phyloP scores from a whole-genome alignment of 257 asterid genomes.

The Coffea canephora region DNA sequence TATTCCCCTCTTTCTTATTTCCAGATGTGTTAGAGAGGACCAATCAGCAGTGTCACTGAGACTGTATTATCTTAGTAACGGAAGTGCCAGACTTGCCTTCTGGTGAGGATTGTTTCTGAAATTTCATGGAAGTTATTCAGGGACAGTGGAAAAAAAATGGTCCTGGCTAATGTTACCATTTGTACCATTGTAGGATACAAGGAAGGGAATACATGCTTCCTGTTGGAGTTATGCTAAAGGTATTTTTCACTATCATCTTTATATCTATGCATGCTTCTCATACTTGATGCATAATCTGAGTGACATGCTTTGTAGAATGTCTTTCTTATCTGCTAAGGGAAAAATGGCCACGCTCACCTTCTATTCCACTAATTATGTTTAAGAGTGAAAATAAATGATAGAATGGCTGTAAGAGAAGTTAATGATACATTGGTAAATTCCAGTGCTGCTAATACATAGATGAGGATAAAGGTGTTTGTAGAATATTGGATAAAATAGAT shows the following conservation, averaged over 20 bases:
- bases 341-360: not conserved
- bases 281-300: not conserved
- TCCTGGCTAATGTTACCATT: constrained; percentile 11
- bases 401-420: not conserved
- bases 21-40: constrained; percentile 95
- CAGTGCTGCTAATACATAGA: not conserved
- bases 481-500: not conserved
- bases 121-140: constrained; percentile 4
- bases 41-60: constrained; percentile 76
- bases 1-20: constrained; percentile 3
- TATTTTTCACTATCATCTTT: constrained; percentile 19
- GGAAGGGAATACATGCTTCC: constrained; percentile 97
- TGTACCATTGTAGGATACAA: constrained; percentile 61
- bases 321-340: not conserved
- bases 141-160: not conserved
- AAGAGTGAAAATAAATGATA: not conserved
- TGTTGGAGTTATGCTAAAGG: constrained; percentile 92
- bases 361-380: not conserved
- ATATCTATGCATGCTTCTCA: not conserved
- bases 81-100: constrained; percentile 99
- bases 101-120: constrained; percentile 56
- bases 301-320: not conserved
- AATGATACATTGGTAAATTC: not conserved
- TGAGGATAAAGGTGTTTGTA: not conserved
- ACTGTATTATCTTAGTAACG: constrained; percentile 78